Evolutionary conservation across 1,284 basidiomycete species (phyloP).

Genomic region (Malassezia vespertilionis): DNA sequence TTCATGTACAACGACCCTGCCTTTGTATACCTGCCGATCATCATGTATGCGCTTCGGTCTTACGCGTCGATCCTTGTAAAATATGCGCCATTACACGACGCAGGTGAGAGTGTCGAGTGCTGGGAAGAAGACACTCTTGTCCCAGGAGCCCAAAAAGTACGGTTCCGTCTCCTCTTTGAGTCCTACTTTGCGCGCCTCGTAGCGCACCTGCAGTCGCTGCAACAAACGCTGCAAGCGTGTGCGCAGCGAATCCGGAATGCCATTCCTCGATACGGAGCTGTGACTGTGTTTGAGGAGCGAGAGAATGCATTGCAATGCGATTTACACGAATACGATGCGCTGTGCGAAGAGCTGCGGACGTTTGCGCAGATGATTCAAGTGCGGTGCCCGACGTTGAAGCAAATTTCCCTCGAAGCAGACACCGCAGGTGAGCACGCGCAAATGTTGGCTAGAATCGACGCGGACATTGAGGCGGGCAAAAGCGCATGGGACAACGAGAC

Average conservation of each 20-base stretch:
- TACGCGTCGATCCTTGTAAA: conserved; percentile 69
- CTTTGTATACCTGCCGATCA: conserved; percentile 69
- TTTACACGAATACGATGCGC: conserved; percentile 87
- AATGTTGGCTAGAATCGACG: conserved; percentile 48
- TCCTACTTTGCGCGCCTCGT: conserved; percentile 82
- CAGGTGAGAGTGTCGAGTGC: background rate
- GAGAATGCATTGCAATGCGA: conserved; percentile 97
- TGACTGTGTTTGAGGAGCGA: conserved; percentile 98
- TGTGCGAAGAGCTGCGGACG: too few relatives aligned
- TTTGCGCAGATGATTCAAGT: too few relatives aligned
- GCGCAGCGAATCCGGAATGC: conserved; percentile 31
- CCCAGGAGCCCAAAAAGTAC: conserved; percentile 69
- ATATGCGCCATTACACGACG: conserved; percentile 2
- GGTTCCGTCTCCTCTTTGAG: conserved; percentile 83
- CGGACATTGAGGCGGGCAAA: conserved; percentile 54
- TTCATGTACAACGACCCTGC: conserved; percentile 67
- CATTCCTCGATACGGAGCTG: too few relatives aligned
- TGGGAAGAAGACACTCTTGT: background rate
- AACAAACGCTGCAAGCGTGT: too few relatives aligned
- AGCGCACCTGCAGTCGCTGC: conserved; percentile 77
- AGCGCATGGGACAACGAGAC: conserved; percentile 92
- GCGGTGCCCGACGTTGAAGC: background rate
- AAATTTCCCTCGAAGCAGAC: too few relatives aligned
- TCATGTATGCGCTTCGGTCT: conserved; percentile 71
- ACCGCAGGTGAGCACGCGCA: too few relatives aligned